Percentiles rank a stretch among this genome's conserved stretches.
Evolutionary conservation across 1,284 basidiomycete species (phyloP).

Genomic region (Cryptococcus sp.): DNA sequence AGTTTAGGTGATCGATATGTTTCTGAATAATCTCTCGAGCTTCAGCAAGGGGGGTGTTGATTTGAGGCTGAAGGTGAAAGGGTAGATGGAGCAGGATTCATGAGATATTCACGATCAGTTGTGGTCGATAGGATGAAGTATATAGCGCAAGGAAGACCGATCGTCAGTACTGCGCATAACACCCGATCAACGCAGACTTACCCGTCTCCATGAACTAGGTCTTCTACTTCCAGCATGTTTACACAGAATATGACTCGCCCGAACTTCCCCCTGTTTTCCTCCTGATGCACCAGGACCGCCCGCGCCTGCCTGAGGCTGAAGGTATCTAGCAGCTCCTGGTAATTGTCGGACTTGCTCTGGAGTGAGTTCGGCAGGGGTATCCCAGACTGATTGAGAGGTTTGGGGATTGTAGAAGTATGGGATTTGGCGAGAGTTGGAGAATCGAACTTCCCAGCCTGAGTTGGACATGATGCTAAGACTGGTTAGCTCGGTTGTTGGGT

Average conservation of each 20-base stretch:
- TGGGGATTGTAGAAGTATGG: constrained; percentile 85
- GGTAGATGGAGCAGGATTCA: too few species aligned
- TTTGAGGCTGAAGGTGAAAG: constrained; percentile 55
- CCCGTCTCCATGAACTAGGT: constrained; percentile 89
- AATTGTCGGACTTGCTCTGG: constrained; percentile 60
- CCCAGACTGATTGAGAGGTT: constrained; percentile 76
- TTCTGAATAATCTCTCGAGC: constrained; percentile 70
- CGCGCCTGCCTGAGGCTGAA: constrained; percentile 27
- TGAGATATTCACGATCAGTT: too few species aligned
- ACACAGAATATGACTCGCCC: constrained; percentile 90
- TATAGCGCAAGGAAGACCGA: too few species aligned
- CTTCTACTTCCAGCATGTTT: constrained; percentile 85
- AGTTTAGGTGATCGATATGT: constrained; percentile 49
- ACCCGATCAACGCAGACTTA: constrained; percentile 46
- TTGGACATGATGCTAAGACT: background rate
- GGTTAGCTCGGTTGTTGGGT: too few species aligned
- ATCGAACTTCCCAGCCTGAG: constrained; percentile 67
- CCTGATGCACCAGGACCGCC: constrained; percentile 3
- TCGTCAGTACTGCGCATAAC: too few species aligned
- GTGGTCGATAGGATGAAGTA: too few species aligned
- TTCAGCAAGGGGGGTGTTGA: constrained; percentile 86
- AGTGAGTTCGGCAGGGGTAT: constrained; percentile 64
- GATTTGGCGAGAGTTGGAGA: constrained; percentile 70
- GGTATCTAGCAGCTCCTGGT: constrained; percentile 62
- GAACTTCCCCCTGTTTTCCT: constrained; percentile 55